Base-by-base conservation (phyloP, 2,329 filamentous ascomycete genomes). In the Fusarium sambucinum region DNA sequence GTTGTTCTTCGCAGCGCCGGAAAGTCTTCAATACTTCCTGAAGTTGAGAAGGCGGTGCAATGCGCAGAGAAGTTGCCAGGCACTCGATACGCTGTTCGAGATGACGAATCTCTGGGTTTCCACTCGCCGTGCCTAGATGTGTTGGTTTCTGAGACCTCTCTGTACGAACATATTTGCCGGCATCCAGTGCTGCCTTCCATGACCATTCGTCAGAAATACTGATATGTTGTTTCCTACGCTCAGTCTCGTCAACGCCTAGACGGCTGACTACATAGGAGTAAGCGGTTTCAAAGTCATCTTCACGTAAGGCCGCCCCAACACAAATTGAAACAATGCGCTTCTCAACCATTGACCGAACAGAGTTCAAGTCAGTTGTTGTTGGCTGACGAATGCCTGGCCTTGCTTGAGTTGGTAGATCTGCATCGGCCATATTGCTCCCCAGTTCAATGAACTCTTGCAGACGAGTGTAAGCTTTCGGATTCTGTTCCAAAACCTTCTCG, bases 221-320 rank as follows among this genome's bases (percentile, higher is more conserved):
- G 13, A 32, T 42, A 35, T 35, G 19, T 29, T 48, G 56, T 19
- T 35, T 46, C 19, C 46, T 50, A 11, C 35, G 38, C 23, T 50
- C 47, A 55, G 38, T 19, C 46, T 52, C 55, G 67, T 69, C 25
- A 10, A 73, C 61, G 10, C 84, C 83, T 1, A 96, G 82, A 23
- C 90, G 87, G 74, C 89, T 93, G 46, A 93, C 86, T 3, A 94
- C 90, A 74, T 92, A 95, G 0, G 92, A 94, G 76, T 95, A 96
- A 13, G 92, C 92, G 0, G 92, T 96, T 75, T 96, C 93, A 64
- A 96, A 96, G 75, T 89, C 93, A 66, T 94, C 89, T 74, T 94
- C 92, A 12, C 84, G 83, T 2, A 96, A 83, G 14, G 92, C 91
- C 16, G 91, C 89, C 75, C 93, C 89, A 40, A 95, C 89, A 67